Percentiles rank a stretch among this genome's conserved stretches.
phyloP scores from a whole-genome alignment of 805 yeast genomes.

The Yarrowia keelungensis region DNA sequence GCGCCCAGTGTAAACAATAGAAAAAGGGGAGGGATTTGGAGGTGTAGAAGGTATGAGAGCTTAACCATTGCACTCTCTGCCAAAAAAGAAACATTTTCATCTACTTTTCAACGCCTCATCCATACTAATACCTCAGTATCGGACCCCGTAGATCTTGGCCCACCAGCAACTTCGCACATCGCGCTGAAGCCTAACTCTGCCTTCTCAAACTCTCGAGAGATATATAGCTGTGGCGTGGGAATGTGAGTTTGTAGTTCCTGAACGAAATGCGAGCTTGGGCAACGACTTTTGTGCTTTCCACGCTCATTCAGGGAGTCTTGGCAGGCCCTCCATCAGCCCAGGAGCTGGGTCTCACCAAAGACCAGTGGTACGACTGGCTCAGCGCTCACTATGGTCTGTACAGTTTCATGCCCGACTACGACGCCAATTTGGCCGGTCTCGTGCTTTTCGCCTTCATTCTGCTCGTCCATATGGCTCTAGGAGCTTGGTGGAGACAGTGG shows the following conservation, averaged over 20 bases:
- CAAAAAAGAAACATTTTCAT: not conserved
- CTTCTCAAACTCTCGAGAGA: slow-evolving; percentile 9
- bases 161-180: slow-evolving; percentile 17
- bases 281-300: slow-evolving; percentile 4
- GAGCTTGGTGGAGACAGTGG: slow-evolving; percentile 59
- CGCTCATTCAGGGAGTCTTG: not conserved
- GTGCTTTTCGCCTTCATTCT: slow-evolving; percentile 61
- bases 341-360: slow-evolving; percentile 6
- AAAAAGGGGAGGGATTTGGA: too few relatives aligned
- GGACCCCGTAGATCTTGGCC: not conserved
- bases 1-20: not conserved
- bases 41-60: not conserved
- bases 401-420: slow-evolving; percentile 19
- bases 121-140: not conserved
- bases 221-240: slow-evolving; percentile 15
- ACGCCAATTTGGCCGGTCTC: slow-evolving; percentile 60
- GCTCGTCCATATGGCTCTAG: slow-evolving; percentile 54
- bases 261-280: slow-evolving; percentile 13
- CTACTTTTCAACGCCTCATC: too few relatives aligned
- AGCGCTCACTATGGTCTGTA: slow-evolving; percentile 14
- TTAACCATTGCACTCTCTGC: not conserved
- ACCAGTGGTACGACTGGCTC: slow-evolving; percentile 33
- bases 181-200: slow-evolving; percentile 11
- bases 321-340: slow-evolving; percentile 12
- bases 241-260: not conserved